Percentiles rank a stretch among this genome's conserved stretches.
phyloP scores from a whole-genome alignment of 2,329 filamentous ascomycete genomes.

The Scedosporium apiospermum region DNA sequence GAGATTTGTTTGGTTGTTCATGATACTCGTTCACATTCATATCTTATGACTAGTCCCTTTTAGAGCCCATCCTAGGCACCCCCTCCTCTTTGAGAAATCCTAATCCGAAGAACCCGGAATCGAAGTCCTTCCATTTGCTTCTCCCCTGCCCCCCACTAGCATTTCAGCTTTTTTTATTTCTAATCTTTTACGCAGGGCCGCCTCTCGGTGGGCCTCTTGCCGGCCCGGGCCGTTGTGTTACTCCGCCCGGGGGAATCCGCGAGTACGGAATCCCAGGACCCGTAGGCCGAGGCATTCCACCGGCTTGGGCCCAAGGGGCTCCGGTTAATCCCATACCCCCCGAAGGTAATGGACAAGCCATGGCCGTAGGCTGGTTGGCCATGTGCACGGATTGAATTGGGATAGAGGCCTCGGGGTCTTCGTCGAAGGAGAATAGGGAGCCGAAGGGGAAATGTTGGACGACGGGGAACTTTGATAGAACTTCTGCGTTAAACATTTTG shows the following conservation, averaged over 20 bases:
- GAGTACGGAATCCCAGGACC: slow-evolving; percentile 5
- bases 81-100: neutral
- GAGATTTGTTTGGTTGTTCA: neutral
- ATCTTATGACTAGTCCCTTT: neutral
- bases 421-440: slow-evolving; percentile 68
- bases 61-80: neutral
- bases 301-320: slow-evolving; percentile 5
- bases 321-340: neutral
- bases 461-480: slow-evolving; percentile 91
- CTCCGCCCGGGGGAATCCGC: neutral
- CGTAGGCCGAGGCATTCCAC: neutral
- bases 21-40: neutral
- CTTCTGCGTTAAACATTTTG: slow-evolving; percentile 98
- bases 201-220: neutral
- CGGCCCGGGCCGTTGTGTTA: neutral
- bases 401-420: slow-evolving; percentile 48
- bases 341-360: neutral
- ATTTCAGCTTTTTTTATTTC: too few relatives aligned
- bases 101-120: neutral
- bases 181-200: neutral
- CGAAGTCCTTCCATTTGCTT: neutral
- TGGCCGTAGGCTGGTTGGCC: slow-evolving; percentile 38
- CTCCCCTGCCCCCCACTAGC: neutral
- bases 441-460: slow-evolving; percentile 93
- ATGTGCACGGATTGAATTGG: slow-evolving; percentile 46